Evolutionary conservation across 2,329 filamentous ascomycete genomes (phyloP).

Genomic region (Monosporascus ibericus): DNA sequence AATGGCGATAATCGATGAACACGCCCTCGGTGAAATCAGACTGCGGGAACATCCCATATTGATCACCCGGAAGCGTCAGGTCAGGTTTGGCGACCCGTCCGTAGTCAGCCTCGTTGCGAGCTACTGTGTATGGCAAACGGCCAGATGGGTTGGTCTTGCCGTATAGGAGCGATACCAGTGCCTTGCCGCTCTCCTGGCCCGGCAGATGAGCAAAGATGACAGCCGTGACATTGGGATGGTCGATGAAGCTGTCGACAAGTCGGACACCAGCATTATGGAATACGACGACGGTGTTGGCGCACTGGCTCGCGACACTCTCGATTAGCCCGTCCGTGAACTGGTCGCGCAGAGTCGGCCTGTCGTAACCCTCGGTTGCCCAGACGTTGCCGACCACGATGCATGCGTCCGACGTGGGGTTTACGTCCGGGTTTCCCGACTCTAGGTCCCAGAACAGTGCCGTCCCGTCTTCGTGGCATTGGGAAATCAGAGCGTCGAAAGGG

Average conservation of each 20-base stretch:
- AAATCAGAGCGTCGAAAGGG: slow-evolving; percentile 32
- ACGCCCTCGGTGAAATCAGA: slow-evolving; percentile 24
- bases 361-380: slow-evolving; percentile 58
- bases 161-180: slow-evolving; percentile 35
- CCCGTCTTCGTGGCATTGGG: slow-evolving; percentile 33
- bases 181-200: slow-evolving; percentile 41
- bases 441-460: slow-evolving; percentile 41
- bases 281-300: slow-evolving; percentile 42
- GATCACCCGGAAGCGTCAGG: slow-evolving; percentile 38
- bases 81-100: slow-evolving; percentile 23
- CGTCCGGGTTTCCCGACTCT: slow-evolving; percentile 26
- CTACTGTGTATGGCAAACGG: slow-evolving; percentile 38
- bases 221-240: slow-evolving; percentile 43
- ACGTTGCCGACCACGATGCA: slow-evolving; percentile 50
- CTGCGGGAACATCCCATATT: slow-evolving; percentile 33
- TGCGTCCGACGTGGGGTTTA: slow-evolving; percentile 39
- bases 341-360: slow-evolving; percentile 49
- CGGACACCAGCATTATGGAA: slow-evolving; percentile 46
- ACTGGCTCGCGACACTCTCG: slow-evolving; percentile 37
- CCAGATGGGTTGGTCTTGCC: slow-evolving; percentile 35
- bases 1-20: slow-evolving; percentile 29
- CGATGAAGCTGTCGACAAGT: slow-evolving; percentile 40
- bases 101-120: slow-evolving; percentile 35
- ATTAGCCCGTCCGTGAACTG: slow-evolving; percentile 45
- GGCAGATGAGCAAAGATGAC: slow-evolving; percentile 44